phyloP scores from a whole-genome alignment of 768 basidiomycete species.

The Coprinopsis sp. region DNA sequence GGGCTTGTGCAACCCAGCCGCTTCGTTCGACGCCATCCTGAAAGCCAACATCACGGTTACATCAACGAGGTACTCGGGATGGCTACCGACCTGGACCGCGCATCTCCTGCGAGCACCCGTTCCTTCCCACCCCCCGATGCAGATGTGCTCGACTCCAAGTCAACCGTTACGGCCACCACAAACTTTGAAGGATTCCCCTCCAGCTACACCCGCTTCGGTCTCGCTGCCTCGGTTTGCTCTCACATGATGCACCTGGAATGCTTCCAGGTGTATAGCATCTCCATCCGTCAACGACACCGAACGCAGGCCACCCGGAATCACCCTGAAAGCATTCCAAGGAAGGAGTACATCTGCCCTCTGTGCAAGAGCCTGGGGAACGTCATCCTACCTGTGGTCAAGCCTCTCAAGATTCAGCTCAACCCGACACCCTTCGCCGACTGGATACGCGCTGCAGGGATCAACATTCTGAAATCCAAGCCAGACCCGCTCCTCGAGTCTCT shows the following conservation, averaged over 20 bases:
- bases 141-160: constrained; percentile 44
- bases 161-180: constrained; percentile 27
- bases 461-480: constrained; percentile 79
- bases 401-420: constrained; percentile 47
- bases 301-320: constrained; percentile 89
- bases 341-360: constrained; percentile 93
- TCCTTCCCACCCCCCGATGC: constrained; percentile 49
- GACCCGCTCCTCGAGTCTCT: constrained; percentile 67
- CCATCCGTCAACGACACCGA: constrained; percentile 83
- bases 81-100: constrained; percentile 62
- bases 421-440: constrained; percentile 74
- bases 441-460: constrained; percentile 86
- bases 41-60: constrained; percentile 41
- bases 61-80: constrained; percentile 71
- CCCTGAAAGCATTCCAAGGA: constrained; percentile 89
- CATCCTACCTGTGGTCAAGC: constrained; percentile 73
- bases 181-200: constrained; percentile 74
- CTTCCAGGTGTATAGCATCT: constrained; percentile 84
- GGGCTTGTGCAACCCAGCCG: constrained; percentile 87
- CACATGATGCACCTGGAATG: constrained; percentile 98
- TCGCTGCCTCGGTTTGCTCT: constrained; percentile 84
- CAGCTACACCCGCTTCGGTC: constrained; percentile 74
- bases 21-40: constrained; percentile 73
- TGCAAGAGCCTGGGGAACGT: constrained; percentile 97
- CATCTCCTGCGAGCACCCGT: constrained; percentile 19